Evolutionary conservation across 306 rosid genomes (phyloP), one percentile per base, ranked within the genome.

Genomic region (Trifolium repens): DNA sequence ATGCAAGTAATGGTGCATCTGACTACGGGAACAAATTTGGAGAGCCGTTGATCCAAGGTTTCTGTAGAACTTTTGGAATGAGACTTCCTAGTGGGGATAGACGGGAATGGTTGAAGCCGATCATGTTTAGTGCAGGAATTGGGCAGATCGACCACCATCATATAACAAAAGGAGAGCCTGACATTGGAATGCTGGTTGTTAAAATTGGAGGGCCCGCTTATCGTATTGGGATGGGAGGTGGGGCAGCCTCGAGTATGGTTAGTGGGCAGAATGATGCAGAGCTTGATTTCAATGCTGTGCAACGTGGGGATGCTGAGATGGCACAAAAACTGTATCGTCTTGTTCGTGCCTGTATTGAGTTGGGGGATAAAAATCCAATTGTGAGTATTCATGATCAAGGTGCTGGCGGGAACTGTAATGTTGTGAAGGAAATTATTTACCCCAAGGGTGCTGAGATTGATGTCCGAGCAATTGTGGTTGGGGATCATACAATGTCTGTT

Each of bases 271-370:
- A 93, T 80, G 94, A 88, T 16, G 96, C 89, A 8, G 97, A 93
- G 69, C 96, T 93, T 84, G 98, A 91, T 88, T 93, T 93, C 77
- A 93, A 91, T 82, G 98, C 97, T 39, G 97, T 93, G 30, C 98
- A 93, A 78, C 93, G 97, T 54, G 98, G 98, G 71, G 98, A 93
- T 82, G 98, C 97, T 62, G 98, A 93, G 86, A 93, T 93, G 98
- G 88, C 98, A 44, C 98, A 93, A 27, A 93, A 93, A 82, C 78
- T 93, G 44, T 93, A 93, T 17, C 96, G 97, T 54, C 91, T 93
- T 34, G 98, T 93, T 69, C 98, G 98, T 77, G 85, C 97, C 37
- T 93, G 98, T 73, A 87, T 91, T 79, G 98, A 93, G 74, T 89
- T 93, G 98, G 97, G 91, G 72, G 93, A 93, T 68, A 79, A 82